Conservation (phyloP, 257 asterid species). For the Solanum appendiculatum region DNA sequence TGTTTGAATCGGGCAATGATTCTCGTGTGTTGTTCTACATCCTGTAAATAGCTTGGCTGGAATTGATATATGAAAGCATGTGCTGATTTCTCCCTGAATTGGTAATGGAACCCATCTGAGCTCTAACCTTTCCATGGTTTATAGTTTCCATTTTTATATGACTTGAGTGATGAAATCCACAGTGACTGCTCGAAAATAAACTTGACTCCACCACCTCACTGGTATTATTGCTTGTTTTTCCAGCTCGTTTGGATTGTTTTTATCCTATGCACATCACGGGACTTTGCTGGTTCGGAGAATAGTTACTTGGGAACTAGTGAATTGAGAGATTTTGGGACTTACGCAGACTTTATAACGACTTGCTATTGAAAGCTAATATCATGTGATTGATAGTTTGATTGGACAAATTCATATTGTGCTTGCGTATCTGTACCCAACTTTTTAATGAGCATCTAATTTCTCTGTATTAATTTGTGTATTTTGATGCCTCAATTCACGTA, state of each 20-base stretch:
- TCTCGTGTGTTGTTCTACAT: neutral
- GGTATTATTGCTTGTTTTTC: neutral
- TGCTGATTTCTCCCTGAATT: neutral
- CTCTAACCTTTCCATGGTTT: neutral
- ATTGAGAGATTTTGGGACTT: neutral
- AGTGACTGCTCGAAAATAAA: neutral
- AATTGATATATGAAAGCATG: neutral
- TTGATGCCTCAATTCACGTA: neutral
- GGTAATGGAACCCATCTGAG: neutral
- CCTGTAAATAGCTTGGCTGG: neutral
- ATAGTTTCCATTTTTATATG: neutral
- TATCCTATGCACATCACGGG: neutral
- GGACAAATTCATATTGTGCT: neutral
- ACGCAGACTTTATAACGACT: neutral
- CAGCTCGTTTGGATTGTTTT: neutral
- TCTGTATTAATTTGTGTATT: neutral
- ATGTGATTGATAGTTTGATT: neutral
- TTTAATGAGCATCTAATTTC: neutral
- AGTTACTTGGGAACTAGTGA: neutral
- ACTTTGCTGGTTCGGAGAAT: neutral
- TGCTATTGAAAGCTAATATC: neutral
- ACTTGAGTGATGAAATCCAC: neutral
- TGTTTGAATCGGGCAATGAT: neutral
- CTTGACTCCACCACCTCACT: neutral
- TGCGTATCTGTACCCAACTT: neutral